Percentiles rank a stretch among this genome's conserved stretches.
phyloP scores from a whole-genome alignment of 371 early-diverging fungal species.

The Mortierella sp. region DNA sequence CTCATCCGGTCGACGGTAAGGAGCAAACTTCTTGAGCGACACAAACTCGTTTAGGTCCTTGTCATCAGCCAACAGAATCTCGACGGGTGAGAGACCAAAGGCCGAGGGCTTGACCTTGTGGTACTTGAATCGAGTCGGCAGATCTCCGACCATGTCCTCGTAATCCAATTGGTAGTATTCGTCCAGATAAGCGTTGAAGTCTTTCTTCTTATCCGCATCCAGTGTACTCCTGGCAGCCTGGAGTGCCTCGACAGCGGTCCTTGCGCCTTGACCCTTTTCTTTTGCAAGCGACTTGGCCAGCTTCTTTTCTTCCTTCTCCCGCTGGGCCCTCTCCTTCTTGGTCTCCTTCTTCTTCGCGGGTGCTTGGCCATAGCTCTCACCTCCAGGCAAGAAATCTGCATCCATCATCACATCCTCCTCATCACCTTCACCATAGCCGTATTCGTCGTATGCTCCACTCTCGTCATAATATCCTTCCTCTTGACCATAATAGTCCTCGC shows the following conservation, averaged over 20 bases:
- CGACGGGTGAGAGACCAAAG: constrained; percentile 83
- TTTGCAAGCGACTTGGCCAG: constrained; percentile 17
- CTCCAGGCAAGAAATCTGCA: constrained; percentile 87
- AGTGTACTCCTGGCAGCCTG: constrained; percentile 30
- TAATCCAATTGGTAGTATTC: constrained; percentile 93
- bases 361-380: constrained; percentile 61
- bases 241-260: constrained; percentile 34
- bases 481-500: constrained; percentile 34
- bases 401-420: constrained; percentile 88
- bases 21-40: constrained; percentile 89
- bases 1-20: constrained; percentile 65
- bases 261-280: constrained; percentile 25
- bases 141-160: constrained; percentile 91
- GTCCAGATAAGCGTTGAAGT: constrained; percentile 77
- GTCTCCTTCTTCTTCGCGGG: constrained; percentile 57
- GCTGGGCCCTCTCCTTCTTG: constrained; percentile 50
- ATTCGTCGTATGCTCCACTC: constrained; percentile 34
- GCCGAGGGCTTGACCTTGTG: constrained; percentile 75
- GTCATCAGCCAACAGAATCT: constrained; percentile 93
- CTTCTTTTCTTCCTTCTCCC: constrained; percentile 54
- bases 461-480: constrained; percentile 50
- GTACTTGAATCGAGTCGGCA: constrained; percentile 94
- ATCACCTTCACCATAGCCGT: constrained; percentile 46
- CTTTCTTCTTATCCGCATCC: constrained; percentile 57
- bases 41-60: constrained; percentile 85